Percentiles rank a stretch among this genome's conserved stretches.
These are phyloP conservation scores for Yamadazyma triangularis DNA, from an alignment of 1,139 yeast genomes.

Conservation along the genomic window DNA sequence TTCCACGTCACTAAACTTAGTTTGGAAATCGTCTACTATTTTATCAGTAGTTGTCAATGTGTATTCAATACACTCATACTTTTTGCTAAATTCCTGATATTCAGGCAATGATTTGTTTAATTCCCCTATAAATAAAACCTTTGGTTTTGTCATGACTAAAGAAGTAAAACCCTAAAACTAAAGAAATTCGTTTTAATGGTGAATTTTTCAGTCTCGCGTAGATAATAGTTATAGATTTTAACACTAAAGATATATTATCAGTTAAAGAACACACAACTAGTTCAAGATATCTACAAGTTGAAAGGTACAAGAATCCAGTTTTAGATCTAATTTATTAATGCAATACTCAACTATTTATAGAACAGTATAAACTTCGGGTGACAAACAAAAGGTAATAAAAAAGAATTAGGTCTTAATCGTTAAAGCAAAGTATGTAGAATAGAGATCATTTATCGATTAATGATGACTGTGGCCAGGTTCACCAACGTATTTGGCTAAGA, in stretches of 20 bases:
- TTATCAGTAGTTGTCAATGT: slow-evolving; percentile 36
- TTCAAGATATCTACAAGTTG: no score
- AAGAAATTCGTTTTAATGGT: no score
- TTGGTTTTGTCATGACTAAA: slow-evolving; percentile 18
- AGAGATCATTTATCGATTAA: slow-evolving; percentile 10
- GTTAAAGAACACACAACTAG: no score
- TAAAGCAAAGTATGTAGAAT: no score
- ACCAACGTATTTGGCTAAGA: slow-evolving; percentile 85
- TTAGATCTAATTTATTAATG: slow-evolving; percentile 1
- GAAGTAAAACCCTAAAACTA: no score
- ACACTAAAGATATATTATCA: background rate
- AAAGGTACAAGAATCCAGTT: no score
- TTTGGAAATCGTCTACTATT: slow-evolving; percentile 32
- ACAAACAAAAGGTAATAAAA: no score
- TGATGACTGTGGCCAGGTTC: slow-evolving; percentile 64
- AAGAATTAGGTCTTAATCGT: background rate
- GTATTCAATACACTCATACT: slow-evolving; percentile 43
- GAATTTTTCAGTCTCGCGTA: no score
- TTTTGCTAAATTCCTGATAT: slow-evolving; percentile 28
- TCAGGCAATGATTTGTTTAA: slow-evolving; percentile 34
- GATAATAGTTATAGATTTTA: no score
- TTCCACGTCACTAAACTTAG: slow-evolving; percentile 34
- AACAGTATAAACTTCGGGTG: background rate
- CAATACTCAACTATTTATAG: background rate
- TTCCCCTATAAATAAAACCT: slow-evolving; percentile 45